phyloP scores from a whole-genome alignment of 306 rosid genomes.

The Leucaena leucocephala region DNA sequence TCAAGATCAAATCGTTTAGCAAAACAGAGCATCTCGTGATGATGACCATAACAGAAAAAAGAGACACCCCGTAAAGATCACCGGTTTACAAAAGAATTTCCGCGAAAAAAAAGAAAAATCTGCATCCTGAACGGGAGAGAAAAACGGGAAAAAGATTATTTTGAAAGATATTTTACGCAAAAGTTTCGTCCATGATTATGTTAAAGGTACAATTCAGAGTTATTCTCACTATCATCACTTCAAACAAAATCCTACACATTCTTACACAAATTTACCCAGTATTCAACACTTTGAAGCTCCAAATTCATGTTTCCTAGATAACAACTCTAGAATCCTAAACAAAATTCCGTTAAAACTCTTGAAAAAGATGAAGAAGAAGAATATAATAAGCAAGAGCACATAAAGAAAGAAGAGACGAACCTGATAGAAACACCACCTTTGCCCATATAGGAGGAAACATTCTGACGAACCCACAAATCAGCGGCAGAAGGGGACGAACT shows the following conservation, averaged over 20 bases:
- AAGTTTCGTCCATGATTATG: neutral
- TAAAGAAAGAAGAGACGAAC: conserved; percentile 36
- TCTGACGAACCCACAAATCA: conserved; percentile 83
- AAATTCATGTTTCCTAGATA: neutral
- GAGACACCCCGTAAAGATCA: neutral
- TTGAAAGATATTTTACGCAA: neutral
- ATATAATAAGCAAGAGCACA: neutral
- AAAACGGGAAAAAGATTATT: neutral
- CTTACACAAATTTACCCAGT: neutral
- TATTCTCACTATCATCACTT: conserved; percentile 12
- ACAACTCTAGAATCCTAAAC: neutral
- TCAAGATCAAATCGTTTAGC: neutral
- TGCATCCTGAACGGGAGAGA: neutral
- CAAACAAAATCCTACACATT: conserved; percentile 26
- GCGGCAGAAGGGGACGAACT: conserved; percentile 70
- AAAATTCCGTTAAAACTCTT: neutral
- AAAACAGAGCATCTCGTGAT: conserved; percentile 4
- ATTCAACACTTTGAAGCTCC: neutral
- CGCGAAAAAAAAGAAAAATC: neutral
- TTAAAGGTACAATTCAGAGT: neutral
- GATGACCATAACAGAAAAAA: neutral
- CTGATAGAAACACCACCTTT: conserved; percentile 89
- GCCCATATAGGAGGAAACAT: conserved; percentile 64
- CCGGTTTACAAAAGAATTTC: conserved; percentile 8
- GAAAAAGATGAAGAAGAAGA: neutral